A percentile compares a stretch with the other conserved stretches of the same genome.
Evolutionary conservation across 202 grass and related monocot genomes (phyloP).

Genomic region (Alloteropsis angusta): DNA sequence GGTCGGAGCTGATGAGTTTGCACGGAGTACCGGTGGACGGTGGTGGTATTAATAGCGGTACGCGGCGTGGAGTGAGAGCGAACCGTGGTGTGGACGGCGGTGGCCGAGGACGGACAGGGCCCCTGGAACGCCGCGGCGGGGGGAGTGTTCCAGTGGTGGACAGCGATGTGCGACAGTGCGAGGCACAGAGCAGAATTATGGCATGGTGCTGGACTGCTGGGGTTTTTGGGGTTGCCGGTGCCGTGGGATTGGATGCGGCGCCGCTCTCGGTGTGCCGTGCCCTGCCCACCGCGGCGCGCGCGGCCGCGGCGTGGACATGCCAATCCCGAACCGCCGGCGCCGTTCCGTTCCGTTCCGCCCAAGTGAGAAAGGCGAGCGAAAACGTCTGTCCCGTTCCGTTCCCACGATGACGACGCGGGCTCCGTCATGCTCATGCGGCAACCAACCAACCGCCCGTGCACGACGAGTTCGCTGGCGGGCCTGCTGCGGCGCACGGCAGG

Average conservation of each 20-base stretch:
- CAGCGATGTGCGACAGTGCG: neutral
- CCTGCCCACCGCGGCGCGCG: neutral
- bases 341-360: neutral
- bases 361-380: neutral
- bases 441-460: neutral
- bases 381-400: neutral
- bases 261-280: conserved; percentile 17
- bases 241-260: conserved; percentile 4
- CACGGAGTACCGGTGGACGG: neutral
- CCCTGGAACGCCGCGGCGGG: neutral
- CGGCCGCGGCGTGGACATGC: neutral
- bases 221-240: neutral
- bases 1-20: neutral
- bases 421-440: neutral
- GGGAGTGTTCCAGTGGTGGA: neutral
- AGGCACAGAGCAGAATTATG: neutral
- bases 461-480: neutral
- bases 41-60: conserved; percentile 20
- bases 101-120: neutral
- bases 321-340: neutral
- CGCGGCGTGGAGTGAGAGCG: conserved; percentile 15
- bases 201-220: conserved; percentile 1
- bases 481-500: neutral
- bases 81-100: neutral
- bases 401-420: neutral